phyloP scores from a whole-genome alignment of 371 early-diverging fungal genomes.

The Mortierella sp. region DNA sequence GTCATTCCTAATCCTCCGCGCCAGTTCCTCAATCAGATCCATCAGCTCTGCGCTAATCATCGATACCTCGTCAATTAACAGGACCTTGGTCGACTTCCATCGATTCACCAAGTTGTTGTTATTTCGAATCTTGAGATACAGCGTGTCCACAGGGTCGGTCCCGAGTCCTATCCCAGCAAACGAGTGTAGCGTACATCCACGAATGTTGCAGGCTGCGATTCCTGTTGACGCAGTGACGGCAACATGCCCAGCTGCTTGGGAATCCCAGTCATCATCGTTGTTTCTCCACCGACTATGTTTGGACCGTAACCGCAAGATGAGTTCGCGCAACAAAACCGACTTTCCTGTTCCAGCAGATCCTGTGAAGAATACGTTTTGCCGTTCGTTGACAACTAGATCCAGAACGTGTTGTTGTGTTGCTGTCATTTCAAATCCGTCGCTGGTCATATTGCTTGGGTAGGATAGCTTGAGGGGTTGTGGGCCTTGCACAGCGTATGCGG shows the following conservation, averaged over 20 bases:
- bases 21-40: constrained; percentile 46
- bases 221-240: constrained; percentile 59
- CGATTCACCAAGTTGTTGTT: constrained; percentile 18
- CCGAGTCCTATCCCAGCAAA: constrained; percentile 67
- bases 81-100: constrained; percentile 58
- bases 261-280: constrained; percentile 13
- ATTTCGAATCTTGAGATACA: constrained; percentile 12
- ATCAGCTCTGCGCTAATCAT: constrained; percentile 63
- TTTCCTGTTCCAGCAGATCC: constrained; percentile 63
- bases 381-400: constrained; percentile 62
- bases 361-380: constrained; percentile 70
- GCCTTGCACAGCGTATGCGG: background rate
- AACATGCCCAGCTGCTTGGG: constrained; percentile 33
- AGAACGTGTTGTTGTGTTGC: constrained; percentile 70
- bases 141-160: constrained; percentile 4
- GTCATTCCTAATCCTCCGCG: constrained; percentile 20
- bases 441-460: background rate
- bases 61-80: constrained; percentile 72
- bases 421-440: constrained; percentile 58
- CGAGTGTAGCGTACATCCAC: constrained; percentile 73
- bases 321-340: constrained; percentile 58
- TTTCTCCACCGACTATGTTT: constrained; percentile 12
- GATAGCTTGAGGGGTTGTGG: background rate
- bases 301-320: constrained; percentile 40
- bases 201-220: constrained; percentile 63